phyloP scores from a whole-genome alignment of 805 yeast species.

The Lipomyces oligophaga region DNA sequence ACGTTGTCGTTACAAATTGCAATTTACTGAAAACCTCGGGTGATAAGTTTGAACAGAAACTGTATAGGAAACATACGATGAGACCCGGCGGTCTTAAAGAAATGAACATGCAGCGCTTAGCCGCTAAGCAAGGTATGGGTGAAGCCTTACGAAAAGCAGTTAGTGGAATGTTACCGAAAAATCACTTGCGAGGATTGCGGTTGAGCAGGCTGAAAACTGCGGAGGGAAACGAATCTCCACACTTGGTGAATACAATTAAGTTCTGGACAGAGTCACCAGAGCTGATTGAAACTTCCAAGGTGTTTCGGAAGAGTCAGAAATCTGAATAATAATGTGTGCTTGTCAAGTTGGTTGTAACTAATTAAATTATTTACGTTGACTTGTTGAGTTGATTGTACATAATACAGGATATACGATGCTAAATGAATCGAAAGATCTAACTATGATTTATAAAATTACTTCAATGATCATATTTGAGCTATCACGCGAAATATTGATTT shows the following conservation, averaged over 20 bases:
- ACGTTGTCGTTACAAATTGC: slow-evolving; percentile 94
- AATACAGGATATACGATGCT: no score
- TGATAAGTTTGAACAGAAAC: slow-evolving; percentile 70
- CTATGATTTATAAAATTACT: no score
- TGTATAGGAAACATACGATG: slow-evolving; percentile 84
- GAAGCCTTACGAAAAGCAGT: slow-evolving; percentile 85
- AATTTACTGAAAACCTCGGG: slow-evolving; percentile 79
- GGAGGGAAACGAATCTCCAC: slow-evolving; percentile 88
- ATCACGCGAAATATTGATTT: no score
- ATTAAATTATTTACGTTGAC: no score
- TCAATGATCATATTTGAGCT: no score
- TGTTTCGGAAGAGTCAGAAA: neutral
- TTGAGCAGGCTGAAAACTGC: slow-evolving; percentile 78
- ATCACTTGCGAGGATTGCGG: slow-evolving; percentile 72
- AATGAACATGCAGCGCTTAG: slow-evolving; percentile 73
- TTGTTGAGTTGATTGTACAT: no score
- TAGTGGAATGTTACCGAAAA: slow-evolving; percentile 93
- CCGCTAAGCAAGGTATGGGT: slow-evolving; percentile 77
- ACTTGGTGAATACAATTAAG: slow-evolving; percentile 63
- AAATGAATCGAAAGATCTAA: no score
- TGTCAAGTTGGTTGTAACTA: no score
- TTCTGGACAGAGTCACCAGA: slow-evolving; percentile 22
- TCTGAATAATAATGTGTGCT: neutral
- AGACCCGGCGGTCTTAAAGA: slow-evolving; percentile 81
- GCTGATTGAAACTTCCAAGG: slow-evolving; percentile 7